These are phyloP conservation scores for Clitopilus passeckerianus DNA, from an alignment of 768 basidiomycete species.

Conservation along the genomic window DNA sequence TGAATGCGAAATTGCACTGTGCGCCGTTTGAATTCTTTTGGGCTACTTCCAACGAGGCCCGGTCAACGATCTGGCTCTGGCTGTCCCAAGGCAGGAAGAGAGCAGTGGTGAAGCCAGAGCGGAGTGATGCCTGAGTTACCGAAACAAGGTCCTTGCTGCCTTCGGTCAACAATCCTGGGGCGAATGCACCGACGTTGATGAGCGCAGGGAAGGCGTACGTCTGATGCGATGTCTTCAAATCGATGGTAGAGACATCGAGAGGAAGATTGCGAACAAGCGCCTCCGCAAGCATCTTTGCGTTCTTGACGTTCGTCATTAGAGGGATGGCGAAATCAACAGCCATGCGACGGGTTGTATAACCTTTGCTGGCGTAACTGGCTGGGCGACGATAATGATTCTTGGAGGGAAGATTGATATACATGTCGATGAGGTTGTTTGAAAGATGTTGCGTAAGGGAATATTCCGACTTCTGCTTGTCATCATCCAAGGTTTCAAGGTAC, in stretches of 20 bases:
- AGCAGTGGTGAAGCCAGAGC: slow-evolving; percentile 86
- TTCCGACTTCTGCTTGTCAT: slow-evolving; percentile 87
- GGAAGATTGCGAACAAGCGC: slow-evolving; percentile 88
- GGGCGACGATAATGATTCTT: slow-evolving; percentile 97
- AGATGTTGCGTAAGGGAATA: slow-evolving; percentile 97
- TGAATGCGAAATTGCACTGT: slow-evolving; percentile 86
- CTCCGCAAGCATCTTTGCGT: slow-evolving; percentile 93
- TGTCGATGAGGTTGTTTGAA: slow-evolving; percentile 95
- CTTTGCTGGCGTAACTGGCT: slow-evolving; percentile 95
- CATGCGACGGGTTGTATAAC: slow-evolving; percentile 95
- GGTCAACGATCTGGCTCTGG: slow-evolving; percentile 60
- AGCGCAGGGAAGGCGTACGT: slow-evolving; percentile 91
- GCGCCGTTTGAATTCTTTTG: slow-evolving; percentile 55
- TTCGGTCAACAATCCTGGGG: slow-evolving; percentile 59
- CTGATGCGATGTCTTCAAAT: slow-evolving; percentile 90
- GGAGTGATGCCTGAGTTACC: slow-evolving; percentile 76
- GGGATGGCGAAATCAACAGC: slow-evolving; percentile 98
- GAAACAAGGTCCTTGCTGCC: slow-evolving; percentile 56
- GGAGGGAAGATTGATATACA: slow-evolving; percentile 99
- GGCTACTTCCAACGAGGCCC: slow-evolving; percentile 61
- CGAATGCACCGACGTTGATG: slow-evolving; percentile 83
- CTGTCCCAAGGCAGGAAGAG: slow-evolving; percentile 73
- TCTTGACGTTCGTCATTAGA: slow-evolving; percentile 97
- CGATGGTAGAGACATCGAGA: slow-evolving; percentile 84
- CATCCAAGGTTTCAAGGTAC: slow-evolving; percentile 88